Evolutionary conservation across 2,329 filamentous ascomycete species (phyloP).

Genomic region (Sclerotinia subarctica): DNA sequence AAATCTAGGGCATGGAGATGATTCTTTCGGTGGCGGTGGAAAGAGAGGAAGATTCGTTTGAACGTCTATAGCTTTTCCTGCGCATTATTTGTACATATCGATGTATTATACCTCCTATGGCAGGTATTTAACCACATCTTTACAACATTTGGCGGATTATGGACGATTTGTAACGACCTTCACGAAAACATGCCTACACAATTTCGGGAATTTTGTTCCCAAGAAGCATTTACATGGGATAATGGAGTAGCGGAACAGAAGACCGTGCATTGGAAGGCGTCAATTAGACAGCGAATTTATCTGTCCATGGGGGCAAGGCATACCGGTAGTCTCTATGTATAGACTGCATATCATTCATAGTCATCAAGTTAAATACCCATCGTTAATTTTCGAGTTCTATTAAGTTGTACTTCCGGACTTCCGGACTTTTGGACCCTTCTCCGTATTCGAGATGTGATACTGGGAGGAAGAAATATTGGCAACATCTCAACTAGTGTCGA

Average conservation of each 20-base stretch:
- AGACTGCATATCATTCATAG: slow-evolving; percentile 15
- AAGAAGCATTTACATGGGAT: slow-evolving; percentile 20
- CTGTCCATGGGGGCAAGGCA: slow-evolving; percentile 7
- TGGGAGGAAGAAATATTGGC: neutral
- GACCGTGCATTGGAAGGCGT: slow-evolving; percentile 21
- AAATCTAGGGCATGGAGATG: slow-evolving; percentile 60
- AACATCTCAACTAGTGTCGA: slow-evolving; percentile 9
- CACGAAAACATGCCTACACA: slow-evolving; percentile 16
- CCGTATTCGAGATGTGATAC: neutral
- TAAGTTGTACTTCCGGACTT: no score
- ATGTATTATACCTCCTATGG: slow-evolving; percentile 10
- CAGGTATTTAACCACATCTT: slow-evolving; percentile 5
- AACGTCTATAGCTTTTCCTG: slow-evolving; percentile 15
- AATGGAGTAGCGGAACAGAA: slow-evolving; percentile 15
- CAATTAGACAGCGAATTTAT: slow-evolving; percentile 11
- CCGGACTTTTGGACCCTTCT: neutral
- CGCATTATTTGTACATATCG: slow-evolving; percentile 4
- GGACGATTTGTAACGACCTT: slow-evolving; percentile 20
- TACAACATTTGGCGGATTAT: neutral
- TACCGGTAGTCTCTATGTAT: slow-evolving; percentile 15
- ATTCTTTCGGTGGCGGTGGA: slow-evolving; percentile 42
- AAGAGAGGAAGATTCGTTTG: slow-evolving; percentile 39
- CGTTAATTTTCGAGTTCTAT: slow-evolving; percentile 3
- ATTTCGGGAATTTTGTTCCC: slow-evolving; percentile 14
- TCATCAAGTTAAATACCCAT: slow-evolving; percentile 18